Conservation (phyloP, 2,329 filamentous ascomycete species). For the Fusarium pseudograminearum region DNA sequence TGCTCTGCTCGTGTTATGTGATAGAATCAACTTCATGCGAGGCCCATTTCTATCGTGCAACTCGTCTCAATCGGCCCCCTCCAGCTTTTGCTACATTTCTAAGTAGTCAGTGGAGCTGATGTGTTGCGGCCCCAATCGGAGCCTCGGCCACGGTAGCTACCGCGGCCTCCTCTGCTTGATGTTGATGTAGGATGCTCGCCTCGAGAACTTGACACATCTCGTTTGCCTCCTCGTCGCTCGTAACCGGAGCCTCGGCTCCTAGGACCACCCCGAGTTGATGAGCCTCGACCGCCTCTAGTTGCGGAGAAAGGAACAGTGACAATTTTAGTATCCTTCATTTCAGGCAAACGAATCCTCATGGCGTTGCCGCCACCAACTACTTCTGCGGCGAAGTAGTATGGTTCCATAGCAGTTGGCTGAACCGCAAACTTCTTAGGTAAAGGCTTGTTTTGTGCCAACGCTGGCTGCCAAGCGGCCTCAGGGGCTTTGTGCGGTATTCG, state of each 20-base stretch:
- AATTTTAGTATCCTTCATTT: slow-evolving; percentile 55
- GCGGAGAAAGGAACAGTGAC: slow-evolving; percentile 55
- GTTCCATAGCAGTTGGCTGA: slow-evolving; percentile 52
- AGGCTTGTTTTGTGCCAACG: slow-evolving; percentile 65
- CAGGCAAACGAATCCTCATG: slow-evolving; percentile 58
- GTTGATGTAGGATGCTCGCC: slow-evolving; percentile 42
- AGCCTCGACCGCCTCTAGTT: slow-evolving; percentile 50
- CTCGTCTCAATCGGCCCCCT: slow-evolving; percentile 21
- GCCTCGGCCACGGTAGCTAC: slow-evolving; percentile 55
- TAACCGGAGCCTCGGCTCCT: slow-evolving; percentile 50
- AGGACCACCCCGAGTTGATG: slow-evolving; percentile 43
- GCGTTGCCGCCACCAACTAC: slow-evolving; percentile 52
- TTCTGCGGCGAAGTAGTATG: slow-evolving; percentile 52
- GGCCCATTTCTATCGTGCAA: slow-evolving; percentile 13
- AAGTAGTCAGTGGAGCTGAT: slow-evolving; percentile 45
- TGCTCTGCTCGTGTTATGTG: slow-evolving; percentile 42
- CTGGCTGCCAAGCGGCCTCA: slow-evolving; percentile 72
- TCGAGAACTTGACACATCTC: slow-evolving; percentile 50
- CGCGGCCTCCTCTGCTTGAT: slow-evolving; percentile 53
- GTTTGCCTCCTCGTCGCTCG: slow-evolving; percentile 51
- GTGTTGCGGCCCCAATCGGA: slow-evolving; percentile 58
- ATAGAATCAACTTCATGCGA: slow-evolving; percentile 25
- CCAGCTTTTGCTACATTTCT: slow-evolving; percentile 34
- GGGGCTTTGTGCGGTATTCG: slow-evolving; percentile 73
- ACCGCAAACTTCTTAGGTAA: slow-evolving; percentile 65